Evolutionary conservation across 768 basidiomycete species (phyloP), one percentile per base, ranked within the genome.

Genomic region (Boletus barrowsii): DNA sequence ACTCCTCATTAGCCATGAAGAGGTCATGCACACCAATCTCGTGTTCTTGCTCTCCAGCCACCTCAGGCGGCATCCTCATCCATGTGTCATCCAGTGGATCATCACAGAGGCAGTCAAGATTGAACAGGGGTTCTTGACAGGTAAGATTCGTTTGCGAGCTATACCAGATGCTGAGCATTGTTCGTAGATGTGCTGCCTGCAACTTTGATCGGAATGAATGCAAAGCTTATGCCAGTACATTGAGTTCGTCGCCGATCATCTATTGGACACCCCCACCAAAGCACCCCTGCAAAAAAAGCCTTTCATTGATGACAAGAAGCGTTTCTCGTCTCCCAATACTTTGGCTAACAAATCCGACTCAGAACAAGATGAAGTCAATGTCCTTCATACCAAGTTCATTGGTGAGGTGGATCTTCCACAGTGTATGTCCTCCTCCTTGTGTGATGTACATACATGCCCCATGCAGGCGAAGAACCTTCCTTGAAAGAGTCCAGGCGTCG

Each of bases 11-110:
- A 90, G 88, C 51, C 83, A 93, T 15, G 95, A 97, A 59, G 95
- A 97, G 72, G 95, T 93, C 45, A 86, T 97, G 76, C 95, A 98
- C 72, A 97, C 93, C 66, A 93, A 98, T 71, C 95, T 97, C 65
- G 93, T 93, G 1, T 96, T 93, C 68, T 73, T 97, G 2, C 79
- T 97, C 35, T 94, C 94, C 73, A 82, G 80, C 49, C 89, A 97
- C 66, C 79, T 98, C 30, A 79, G 80, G 58, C 82, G 85, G 40
- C 80, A 88, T 8, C 90, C 94, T 0, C 90, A 93, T 65, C 92
- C 93, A 0, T 77, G 88, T 32, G 84, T 82, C 14, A 80, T 98
- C 47, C 67, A 75, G 47, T 66, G 62, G 14, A 90, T 96, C 68
- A 88, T 98, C 62, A 75, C 73, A 0, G 86, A 96, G 64, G 95